A percentile compares a stretch with the other conserved stretches of the same genome.
Evolutionary conservation across 2,329 filamentous ascomycete species (phyloP).

Genomic region (Epicoccum nigrum): DNA sequence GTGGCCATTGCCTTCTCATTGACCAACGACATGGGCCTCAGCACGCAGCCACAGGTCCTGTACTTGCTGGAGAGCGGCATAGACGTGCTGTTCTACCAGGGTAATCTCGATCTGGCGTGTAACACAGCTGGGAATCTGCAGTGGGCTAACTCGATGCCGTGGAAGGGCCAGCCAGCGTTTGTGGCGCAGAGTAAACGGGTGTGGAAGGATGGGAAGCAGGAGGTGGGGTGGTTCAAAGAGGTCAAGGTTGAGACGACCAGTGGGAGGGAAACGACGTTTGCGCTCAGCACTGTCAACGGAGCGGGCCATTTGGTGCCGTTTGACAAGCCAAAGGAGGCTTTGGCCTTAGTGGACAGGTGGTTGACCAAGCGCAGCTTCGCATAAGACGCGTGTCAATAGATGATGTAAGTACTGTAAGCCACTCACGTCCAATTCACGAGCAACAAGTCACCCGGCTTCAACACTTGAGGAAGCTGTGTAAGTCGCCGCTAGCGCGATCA

Average conservation of each 20-base stretch:
- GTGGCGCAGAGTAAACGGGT: conserved; percentile 38
- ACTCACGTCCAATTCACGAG: not conserved
- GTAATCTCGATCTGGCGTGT: conserved; percentile 50
- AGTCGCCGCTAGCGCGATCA: conserved; percentile 7
- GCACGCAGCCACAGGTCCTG: conserved; percentile 43
- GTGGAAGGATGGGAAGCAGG: conserved; percentile 33
- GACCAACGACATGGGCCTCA: conserved; percentile 37
- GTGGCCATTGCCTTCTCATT: conserved; percentile 37
- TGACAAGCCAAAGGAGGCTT: conserved; percentile 40
- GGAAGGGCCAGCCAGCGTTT: conserved; percentile 55
- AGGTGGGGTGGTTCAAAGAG: conserved; percentile 45
- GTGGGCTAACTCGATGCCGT: conserved; percentile 51
- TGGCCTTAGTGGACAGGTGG: conserved; percentile 40
- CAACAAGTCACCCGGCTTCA: no score
- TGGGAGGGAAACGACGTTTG: conserved; percentile 42
- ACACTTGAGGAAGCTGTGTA: conserved; percentile 7
- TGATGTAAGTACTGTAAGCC: not conserved
- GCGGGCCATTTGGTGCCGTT: conserved; percentile 53
- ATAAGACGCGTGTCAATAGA: conserved; percentile 18
- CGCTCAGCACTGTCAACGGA: conserved; percentile 47
- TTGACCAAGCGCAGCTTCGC: conserved; percentile 39
- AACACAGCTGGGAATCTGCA: conserved; percentile 50
- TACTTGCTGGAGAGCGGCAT: conserved; percentile 47
- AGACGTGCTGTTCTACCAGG: conserved; percentile 50
- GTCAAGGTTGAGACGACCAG: conserved; percentile 37